Conservation (phyloP, 331 rosid species). For the Prunus yedoensis region DNA sequence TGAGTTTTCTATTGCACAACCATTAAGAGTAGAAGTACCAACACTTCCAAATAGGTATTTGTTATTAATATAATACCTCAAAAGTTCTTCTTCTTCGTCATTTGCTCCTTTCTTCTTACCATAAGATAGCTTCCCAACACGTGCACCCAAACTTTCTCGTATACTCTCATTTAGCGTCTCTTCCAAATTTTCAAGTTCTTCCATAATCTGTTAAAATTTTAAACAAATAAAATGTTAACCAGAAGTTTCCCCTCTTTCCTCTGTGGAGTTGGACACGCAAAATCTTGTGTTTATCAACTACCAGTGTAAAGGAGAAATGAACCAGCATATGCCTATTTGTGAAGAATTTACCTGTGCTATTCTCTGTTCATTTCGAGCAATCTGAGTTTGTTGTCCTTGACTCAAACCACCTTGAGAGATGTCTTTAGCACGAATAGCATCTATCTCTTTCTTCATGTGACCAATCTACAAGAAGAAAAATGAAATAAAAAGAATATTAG, state of each 20-base stretch:
- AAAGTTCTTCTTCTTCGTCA: slow-evolving; percentile 73
- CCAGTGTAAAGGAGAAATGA: slow-evolving; percentile 9
- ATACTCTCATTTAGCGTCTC: slow-evolving; percentile 96
- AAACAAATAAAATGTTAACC: neutral
- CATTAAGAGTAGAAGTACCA: neutral
- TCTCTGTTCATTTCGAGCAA: slow-evolving; percentile 97
- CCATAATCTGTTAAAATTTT: slow-evolving; percentile 51
- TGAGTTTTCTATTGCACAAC: neutral
- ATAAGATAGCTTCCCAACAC: slow-evolving; percentile 50
- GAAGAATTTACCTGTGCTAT: slow-evolving; percentile 65
- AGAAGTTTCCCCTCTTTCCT: neutral
- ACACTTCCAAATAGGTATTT: neutral
- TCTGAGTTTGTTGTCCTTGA: slow-evolving; percentile 97
- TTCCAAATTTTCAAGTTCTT: slow-evolving; percentile 96
- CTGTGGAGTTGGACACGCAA: neutral
- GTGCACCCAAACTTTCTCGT: slow-evolving; percentile 90
- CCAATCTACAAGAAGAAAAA: slow-evolving; percentile 51
- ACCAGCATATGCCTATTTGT: neutral
- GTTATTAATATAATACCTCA: slow-evolving; percentile 46
- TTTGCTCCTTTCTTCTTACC: slow-evolving; percentile 76
- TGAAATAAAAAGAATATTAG: slow-evolving; percentile 2
- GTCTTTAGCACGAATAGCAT: slow-evolving; percentile 90
- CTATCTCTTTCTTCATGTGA: slow-evolving; percentile 97
- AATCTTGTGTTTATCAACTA: neutral
- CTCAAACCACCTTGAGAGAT: slow-evolving; percentile 96